These are phyloP conservation scores for Acorus gramineus DNA, from an alignment of 106 monocot species.

Conservation along the genomic window DNA sequence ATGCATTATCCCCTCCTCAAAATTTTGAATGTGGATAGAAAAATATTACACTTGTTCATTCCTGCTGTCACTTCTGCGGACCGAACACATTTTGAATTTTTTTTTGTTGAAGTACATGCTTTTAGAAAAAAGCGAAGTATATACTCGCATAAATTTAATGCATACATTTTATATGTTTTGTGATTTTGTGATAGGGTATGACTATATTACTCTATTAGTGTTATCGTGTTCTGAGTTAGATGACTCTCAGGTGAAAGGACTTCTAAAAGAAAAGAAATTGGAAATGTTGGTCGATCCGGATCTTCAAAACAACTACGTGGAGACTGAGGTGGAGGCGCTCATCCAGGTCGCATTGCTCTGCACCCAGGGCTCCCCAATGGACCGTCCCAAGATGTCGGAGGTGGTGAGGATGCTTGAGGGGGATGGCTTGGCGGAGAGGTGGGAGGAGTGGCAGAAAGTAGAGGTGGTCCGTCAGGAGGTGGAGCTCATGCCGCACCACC, in stretches of 20 bases:
- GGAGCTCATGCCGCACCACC: neutral
- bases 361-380: conserved; percentile 5
- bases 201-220: no score
- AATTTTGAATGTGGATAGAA: no score
- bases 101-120: neutral
- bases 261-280: conserved; percentile 5
- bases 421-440: conserved; percentile 8
- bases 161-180: no score
- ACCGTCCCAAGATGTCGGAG: conserved; percentile 8
- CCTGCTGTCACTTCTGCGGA: no score
- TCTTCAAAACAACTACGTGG: conserved; percentile 7
- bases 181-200: no score
- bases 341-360: conserved; percentile 9
- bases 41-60: no score
- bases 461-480: conserved; percentile 7
- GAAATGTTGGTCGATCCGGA: conserved; percentile 6
- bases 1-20: neutral
- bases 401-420: conserved; percentile 12
- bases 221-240: no score
- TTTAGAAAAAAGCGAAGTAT: no score
- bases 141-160: no score
- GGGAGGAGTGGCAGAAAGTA: conserved; percentile 12
- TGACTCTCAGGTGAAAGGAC: conserved; percentile 4
- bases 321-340: conserved; percentile 9
- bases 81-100: neutral